A percentile compares a stretch with the other conserved stretches of the same genome.
Evolutionary conservation across 2,329 filamentous ascomycete species (phyloP).

Genomic region (Nothophaeocryptopus gaeumannii): DNA sequence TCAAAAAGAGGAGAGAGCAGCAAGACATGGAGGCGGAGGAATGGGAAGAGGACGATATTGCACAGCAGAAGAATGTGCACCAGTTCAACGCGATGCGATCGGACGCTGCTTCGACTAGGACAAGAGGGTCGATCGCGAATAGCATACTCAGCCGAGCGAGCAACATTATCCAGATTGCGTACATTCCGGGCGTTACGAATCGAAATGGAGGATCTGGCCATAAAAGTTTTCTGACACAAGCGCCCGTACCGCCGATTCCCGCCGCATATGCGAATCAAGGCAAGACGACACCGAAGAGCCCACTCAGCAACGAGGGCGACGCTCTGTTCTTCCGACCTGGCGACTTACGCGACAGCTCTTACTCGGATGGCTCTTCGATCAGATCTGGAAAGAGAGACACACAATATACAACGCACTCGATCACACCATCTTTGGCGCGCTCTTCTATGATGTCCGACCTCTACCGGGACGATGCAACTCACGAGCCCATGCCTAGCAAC

Average conservation of each 20-base stretch:
- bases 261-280: constrained; percentile 43
- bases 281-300: constrained; percentile 56
- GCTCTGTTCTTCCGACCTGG: constrained; percentile 92
- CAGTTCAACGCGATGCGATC: constrained; percentile 55
- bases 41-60: constrained; percentile 56
- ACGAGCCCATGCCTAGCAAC: constrained; percentile 62
- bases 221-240: constrained; percentile 39
- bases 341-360: constrained; percentile 86
- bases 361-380: constrained; percentile 66
- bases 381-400: constrained; percentile 37
- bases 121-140: constrained; percentile 76
- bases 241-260: constrained; percentile 92
- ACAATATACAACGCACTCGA: constrained; percentile 46
- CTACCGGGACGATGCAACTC: constrained; percentile 85
- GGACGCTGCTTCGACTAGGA: constrained; percentile 80
- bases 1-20: constrained; percentile 73
- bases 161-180: constrained; percentile 99
- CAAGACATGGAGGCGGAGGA: constrained; percentile 53
- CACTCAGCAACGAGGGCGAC: constrained; percentile 56
- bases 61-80: constrained; percentile 53
- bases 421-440: constrained; percentile 49
- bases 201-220: constrained; percentile 65
- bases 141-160: constrained; percentile 93
- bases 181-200: constrained; percentile 89
- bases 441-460: constrained; percentile 81